Percentiles rank a stretch among this genome's conserved stretches.
Evolutionary conservation across 768 basidiomycete genomes (phyloP).

Genomic region (Suillus decipiens): DNA sequence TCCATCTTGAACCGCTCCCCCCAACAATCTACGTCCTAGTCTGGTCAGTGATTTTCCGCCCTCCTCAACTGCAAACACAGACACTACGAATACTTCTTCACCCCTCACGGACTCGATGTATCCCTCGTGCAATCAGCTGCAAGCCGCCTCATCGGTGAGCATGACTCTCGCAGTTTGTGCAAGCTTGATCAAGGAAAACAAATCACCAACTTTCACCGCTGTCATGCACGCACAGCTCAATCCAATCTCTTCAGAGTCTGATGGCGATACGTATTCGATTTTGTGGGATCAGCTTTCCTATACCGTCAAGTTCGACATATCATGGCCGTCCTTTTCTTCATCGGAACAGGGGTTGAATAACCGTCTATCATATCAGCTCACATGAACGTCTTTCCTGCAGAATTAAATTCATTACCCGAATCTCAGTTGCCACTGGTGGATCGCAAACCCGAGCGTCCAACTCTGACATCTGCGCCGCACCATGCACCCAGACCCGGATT

Average conservation of each 20-base stretch:
- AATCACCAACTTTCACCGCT: conserved; percentile 74
- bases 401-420: too few relatives aligned
- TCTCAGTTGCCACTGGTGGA: too few relatives aligned
- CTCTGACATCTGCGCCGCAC: too few relatives aligned
- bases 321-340: too few relatives aligned
- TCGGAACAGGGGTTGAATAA: too few relatives aligned
- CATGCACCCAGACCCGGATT: too few relatives aligned
- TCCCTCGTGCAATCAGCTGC: conserved; percentile 77
- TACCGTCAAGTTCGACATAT: too few relatives aligned
- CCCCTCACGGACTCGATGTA: conserved; percentile 67
- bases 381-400: too few relatives aligned
- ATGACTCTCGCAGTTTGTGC: conserved; percentile 96
- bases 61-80: conserved; percentile 84
- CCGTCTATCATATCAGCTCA: too few relatives aligned
- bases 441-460: too few relatives aligned
- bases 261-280: not conserved
- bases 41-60: conserved; percentile 87
- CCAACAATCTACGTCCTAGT: conserved; percentile 52
- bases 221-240: conserved; percentile 69
- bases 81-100: conserved; percentile 96
- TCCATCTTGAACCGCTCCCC: not conserved
- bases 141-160: conserved; percentile 72
- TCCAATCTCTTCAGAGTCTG: conserved; percentile 35
- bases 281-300: too few relatives aligned
- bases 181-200: conserved; percentile 93